Evolutionary conservation across 2,329 filamentous ascomycete genomes (phyloP), one percentile per base, ranked within the genome.

Genomic region (Rhexocercosporidium sp.): DNA sequence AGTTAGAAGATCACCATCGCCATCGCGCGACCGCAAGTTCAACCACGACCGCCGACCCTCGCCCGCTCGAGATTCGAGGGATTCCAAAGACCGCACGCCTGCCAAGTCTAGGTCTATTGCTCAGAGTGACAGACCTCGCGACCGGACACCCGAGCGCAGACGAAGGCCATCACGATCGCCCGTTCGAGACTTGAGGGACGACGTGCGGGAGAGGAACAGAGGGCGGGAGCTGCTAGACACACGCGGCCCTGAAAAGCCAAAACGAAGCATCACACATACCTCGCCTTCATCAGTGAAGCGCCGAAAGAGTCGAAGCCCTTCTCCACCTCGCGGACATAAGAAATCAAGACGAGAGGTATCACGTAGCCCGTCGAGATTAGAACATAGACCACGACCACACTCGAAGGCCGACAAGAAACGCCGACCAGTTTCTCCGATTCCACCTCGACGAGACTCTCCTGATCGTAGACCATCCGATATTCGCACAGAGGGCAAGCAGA

Each of bases 1-100:
- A 75, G 74, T 76, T 64, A 76, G 74, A 73, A 75, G 76, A 75
- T 79, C 78, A 67, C 76, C 74, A 70, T 79, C 78, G 60, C 77
- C 78, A 66, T 69, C 76, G 73, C 75, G 74, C 74, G 78, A 71
- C 71, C 70, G 66, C 76, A 79, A 66, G 74, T 66, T 69, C 59
- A 62, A 76, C 78, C 78, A 70, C 76, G 75, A 71, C 79, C 78
- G 62, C 76, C 78, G 67, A 67, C 76, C 72, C 74, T 74, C 75
- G 77, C 71, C 72, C 70, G 64, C 16, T 29, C 37, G 76, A 79
- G 66, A 75, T 66, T 69, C 46, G 37, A 61, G 57, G 22, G 64
- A 56, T n/a, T 56, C 70, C 63, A 77, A 75, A 70, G 75, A 77
- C 66, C 75, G 74, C 62, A 75, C 74, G 64, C 69, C 72, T 34